Percentiles rank a stretch among this genome's conserved stretches.
Conservation (phyloP, 345 rosid genomes). For the Linum tenue region DNA sequence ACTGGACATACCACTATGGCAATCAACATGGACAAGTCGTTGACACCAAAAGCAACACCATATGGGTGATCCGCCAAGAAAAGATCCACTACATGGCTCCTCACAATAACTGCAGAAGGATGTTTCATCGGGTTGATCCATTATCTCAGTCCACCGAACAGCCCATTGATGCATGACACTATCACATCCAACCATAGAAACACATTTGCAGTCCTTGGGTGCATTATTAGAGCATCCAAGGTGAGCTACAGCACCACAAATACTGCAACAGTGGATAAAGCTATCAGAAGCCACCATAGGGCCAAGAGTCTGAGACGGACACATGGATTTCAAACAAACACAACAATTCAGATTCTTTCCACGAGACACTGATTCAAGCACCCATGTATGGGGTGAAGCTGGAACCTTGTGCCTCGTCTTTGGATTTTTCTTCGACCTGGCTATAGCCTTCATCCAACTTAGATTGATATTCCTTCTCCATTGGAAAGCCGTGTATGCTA, state of each 20-base stretch:
- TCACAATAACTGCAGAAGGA: slow-evolving; percentile 82
- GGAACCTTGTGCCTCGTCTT: slow-evolving; percentile 70
- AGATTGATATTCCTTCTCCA: slow-evolving; percentile 94
- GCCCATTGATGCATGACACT: slow-evolving; percentile 91
- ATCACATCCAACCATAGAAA: slow-evolving; percentile 70
- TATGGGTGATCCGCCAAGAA: slow-evolving; percentile 91
- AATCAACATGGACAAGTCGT: slow-evolving; percentile 89
- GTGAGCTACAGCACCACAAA: slow-evolving; percentile 82
- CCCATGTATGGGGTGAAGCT: slow-evolving; percentile 68
- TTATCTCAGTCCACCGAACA: slow-evolving; percentile 77
- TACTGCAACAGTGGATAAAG: slow-evolving; percentile 48
- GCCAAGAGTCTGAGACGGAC: slow-evolving; percentile 59
- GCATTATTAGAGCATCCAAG: slow-evolving; percentile 55
- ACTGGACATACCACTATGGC: slow-evolving; percentile 62
- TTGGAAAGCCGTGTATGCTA: slow-evolving; percentile 83
- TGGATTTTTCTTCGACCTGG: slow-evolving; percentile 83
- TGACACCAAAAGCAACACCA: slow-evolving; percentile 99
- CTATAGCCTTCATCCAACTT: slow-evolving; percentile 90
- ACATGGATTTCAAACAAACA: slow-evolving; percentile 69
- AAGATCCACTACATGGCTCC: slow-evolving; percentile 81
- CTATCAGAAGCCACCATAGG: slow-evolving; percentile 50
- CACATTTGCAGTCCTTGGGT: slow-evolving; percentile 80
- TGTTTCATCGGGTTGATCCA: slow-evolving; percentile 74
- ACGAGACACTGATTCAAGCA: slow-evolving; percentile 48
- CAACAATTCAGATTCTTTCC: slow-evolving; percentile 79